Evolutionary conservation across 2,329 filamentous ascomycete genomes (phyloP), one percentile per base, ranked within the genome.

Genomic region (Penicillium brevicompactum): DNA sequence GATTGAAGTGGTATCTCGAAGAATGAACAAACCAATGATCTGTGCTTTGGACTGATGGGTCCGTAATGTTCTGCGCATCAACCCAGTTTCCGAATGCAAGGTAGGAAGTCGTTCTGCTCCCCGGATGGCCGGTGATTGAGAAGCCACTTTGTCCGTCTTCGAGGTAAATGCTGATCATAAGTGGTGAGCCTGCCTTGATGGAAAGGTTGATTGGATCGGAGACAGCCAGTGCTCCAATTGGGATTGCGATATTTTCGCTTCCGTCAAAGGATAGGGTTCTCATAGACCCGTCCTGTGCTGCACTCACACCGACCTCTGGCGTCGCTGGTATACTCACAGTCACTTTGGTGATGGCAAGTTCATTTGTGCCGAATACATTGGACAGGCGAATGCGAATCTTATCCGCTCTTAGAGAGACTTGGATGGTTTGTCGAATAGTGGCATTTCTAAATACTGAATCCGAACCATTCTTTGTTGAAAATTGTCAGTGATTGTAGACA

Each of bases 361-460:
- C 80, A 34, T 79, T 84, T 1, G 77, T 69, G 2, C 87, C 86
- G 60, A 89, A 89, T 0, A 81, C 82, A 66, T 90, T 89, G 42
- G 85, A 87, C 48, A 89, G 77, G 44, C 84, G 82, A 34, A 89
- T 71, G 9, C 87, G 83, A 57, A 89, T 79, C 21, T 83, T 78
- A 2, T 79, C 72, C 3, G 82, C 80, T 1, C 78, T 80, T 4
- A 86, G 77, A 7, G 84, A 84, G 61, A 86, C 74, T 59, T 85
- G 82, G 13, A 88, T 68, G 0, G 86, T 89, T 69, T 89, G 87
- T 2, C 87, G 84, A 58, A 89, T 79, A 0, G 87, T 88, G 1
- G 84, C 80, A 63, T 88, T 82, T 44, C 75, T 72, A 66, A 88
- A 87, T 5, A 85, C 79, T n/a, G 76, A 68, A 10, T 75, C 74